Conservation (phyloP, 2,329 filamentous ascomycete species). For the Trichoderma aggressivum region DNA sequence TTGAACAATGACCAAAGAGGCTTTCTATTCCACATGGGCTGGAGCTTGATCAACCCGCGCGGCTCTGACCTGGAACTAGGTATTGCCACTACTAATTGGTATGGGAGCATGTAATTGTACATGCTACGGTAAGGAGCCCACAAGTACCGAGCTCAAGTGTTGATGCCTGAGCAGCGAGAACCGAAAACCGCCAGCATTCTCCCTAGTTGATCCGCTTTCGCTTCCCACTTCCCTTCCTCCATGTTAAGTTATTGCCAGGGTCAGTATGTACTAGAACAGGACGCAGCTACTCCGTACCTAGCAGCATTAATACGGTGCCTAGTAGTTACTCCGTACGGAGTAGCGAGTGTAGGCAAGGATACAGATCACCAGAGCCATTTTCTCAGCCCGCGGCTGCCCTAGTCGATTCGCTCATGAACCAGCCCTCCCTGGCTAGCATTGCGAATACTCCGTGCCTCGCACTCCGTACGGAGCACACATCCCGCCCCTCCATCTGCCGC, state of each 20-base stretch:
- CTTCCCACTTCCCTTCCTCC: not conserved
- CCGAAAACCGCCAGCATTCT: constrained; percentile 3
- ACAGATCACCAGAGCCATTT: constrained; percentile 1
- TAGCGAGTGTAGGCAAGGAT: not conserved
- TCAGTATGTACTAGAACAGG: not conserved
- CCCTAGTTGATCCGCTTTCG: constrained; percentile 1
- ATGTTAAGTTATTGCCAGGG: not conserved
- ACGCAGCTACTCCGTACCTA: not conserved
- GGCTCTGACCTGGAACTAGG: not conserved
- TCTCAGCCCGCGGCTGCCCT: not conserved
- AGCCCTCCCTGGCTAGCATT: not conserved
- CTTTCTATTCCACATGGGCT: not conserved
- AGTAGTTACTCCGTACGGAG: not conserved
- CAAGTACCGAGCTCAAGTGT: constrained; percentile 3
- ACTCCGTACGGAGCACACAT: not conserved
- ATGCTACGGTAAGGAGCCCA: not conserved
- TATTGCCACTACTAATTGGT: not conserved
- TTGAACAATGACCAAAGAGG: not conserved
- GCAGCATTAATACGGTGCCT: not conserved
- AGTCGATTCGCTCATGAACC: not conserved
- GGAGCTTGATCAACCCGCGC: not conserved
- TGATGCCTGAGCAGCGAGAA: constrained; percentile 17
- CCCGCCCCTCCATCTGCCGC: not conserved
- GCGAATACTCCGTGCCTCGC: not conserved
- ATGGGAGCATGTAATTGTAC: not conserved